A percentile compares a stretch with the other conserved stretches of the same genome.
These are phyloP conservation scores for Leavenworthia alabamica DNA, from an alignment of 345 rosid species.

Conservation along the genomic window DNA sequence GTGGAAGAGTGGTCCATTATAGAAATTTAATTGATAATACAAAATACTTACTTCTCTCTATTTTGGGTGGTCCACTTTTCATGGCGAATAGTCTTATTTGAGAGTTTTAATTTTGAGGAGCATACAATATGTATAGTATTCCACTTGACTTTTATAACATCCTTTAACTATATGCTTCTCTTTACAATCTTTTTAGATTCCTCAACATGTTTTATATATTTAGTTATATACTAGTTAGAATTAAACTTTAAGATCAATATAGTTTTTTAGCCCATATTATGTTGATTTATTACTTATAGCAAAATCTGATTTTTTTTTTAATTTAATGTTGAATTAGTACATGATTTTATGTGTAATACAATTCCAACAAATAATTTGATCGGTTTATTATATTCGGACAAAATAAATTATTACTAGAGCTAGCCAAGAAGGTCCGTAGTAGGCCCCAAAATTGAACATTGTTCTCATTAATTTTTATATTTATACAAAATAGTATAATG, in stretches of 20 bases:
- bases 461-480: neutral
- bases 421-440: neutral
- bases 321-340: neutral
- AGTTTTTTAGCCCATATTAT: neutral
- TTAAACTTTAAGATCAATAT: neutral
- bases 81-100: conserved; percentile 14
- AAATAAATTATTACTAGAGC: neutral
- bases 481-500: neutral
- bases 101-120: neutral
- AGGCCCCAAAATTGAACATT: neutral
- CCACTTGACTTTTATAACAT: conserved; percentile 14
- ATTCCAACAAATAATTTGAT: neutral
- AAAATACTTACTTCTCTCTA: conserved; percentile 1
- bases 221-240: neutral
- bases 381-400: neutral
- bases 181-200: conserved; percentile 6
- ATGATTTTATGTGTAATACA: neutral
- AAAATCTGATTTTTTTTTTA: neutral
- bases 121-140: conserved; percentile 5
- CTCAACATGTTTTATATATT: neutral
- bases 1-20: conserved; percentile 33
- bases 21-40: neutral
- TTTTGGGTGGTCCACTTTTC: conserved; percentile 21
- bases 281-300: neutral
- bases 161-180: neutral